Conservation (phyloP, 2,329 filamentous ascomycete genomes). For the Volutella citrinella region DNA sequence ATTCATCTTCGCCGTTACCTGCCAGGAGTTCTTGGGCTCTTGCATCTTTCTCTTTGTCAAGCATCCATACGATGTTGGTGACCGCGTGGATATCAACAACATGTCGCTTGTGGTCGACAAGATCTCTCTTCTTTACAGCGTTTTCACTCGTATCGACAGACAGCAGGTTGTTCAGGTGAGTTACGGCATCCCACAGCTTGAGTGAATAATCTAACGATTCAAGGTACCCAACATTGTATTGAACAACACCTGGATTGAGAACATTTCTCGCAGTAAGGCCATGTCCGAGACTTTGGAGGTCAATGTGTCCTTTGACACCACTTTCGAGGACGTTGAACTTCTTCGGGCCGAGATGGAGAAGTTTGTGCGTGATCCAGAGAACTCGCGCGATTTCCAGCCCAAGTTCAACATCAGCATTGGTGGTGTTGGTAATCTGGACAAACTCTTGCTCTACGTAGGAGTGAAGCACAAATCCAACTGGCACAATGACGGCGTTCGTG, state of each 20-base stretch:
- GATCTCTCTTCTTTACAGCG: conserved; percentile 89
- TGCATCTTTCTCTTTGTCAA: conserved; percentile 99
- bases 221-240: conserved; percentile 87
- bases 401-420: conserved; percentile 77
- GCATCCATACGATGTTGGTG: conserved; percentile 94
- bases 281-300: conserved; percentile 85
- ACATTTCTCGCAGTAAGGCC: conserved; percentile 83
- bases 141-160: conserved; percentile 81
- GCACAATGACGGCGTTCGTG: conserved; percentile 81
- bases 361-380: conserved; percentile 81
- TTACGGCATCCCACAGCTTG: neutral
- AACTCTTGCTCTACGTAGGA: conserved; percentile 76
- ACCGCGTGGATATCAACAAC: conserved; percentile 77
- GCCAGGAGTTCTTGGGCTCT: conserved; percentile 93
- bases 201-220: conserved; percentile 19
- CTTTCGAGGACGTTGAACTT: conserved; percentile 84
- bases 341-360: conserved; percentile 79
- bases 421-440: conserved; percentile 81
- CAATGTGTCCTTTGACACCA: conserved; percentile 80
- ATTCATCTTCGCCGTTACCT: conserved; percentile 90
- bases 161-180: conserved; percentile 67
- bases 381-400: conserved; percentile 85
- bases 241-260: conserved; percentile 93
- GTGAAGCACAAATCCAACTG: conserved; percentile 93
- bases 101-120: conserved; percentile 81